phyloP scores from a whole-genome alignment of 2,329 filamentous ascomycete genomes.

The Alternaria sp. region DNA sequence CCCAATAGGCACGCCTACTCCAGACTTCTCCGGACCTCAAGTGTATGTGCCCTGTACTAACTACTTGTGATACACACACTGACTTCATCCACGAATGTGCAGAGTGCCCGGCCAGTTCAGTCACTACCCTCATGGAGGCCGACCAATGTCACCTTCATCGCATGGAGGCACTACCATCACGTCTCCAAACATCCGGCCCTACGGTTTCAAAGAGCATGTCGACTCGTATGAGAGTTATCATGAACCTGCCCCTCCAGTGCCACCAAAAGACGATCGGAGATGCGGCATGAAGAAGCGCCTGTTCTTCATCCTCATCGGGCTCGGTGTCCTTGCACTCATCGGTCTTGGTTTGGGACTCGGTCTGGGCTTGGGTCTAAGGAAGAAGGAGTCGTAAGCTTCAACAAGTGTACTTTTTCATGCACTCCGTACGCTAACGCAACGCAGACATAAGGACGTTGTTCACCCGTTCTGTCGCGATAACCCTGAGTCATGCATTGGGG shows the following conservation, averaged over 20 bases:
- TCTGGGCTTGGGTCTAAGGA: conserved; percentile 43
- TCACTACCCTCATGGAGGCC: conserved; percentile 17
- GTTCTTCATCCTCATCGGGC: conserved; percentile 31
- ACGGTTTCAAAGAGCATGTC: conserved; percentile 35
- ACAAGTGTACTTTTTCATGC: neutral
- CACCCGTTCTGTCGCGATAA: conserved; percentile 36
- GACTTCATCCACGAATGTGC: neutral
- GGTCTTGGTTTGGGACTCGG: conserved; percentile 47
- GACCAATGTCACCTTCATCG: conserved; percentile 25
- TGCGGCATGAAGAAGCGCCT: conserved; percentile 33
- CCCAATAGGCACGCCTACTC: conserved; percentile 15
- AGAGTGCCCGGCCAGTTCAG: conserved; percentile 26
- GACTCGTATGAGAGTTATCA: conserved; percentile 20
- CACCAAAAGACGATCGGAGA: conserved; percentile 28
- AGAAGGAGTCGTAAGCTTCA: conserved; percentile 27
- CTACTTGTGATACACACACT: neutral
- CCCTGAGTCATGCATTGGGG: conserved; percentile 47
- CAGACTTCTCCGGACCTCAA: conserved; percentile 32
- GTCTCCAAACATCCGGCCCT: conserved; percentile 26
- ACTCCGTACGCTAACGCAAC: neutral
- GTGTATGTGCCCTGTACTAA: neutral
- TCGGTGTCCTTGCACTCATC: conserved; percentile 37
- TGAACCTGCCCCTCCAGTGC: conserved; percentile 17
- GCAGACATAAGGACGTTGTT: conserved; percentile 4
- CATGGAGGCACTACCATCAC: conserved; percentile 22